Percentiles rank a stretch among this genome's conserved stretches.
These are phyloP conservation scores for Tetracladium marchalianum DNA, from an alignment of 495 filamentous ascomycete genomes.

Conservation along the genomic window DNA sequence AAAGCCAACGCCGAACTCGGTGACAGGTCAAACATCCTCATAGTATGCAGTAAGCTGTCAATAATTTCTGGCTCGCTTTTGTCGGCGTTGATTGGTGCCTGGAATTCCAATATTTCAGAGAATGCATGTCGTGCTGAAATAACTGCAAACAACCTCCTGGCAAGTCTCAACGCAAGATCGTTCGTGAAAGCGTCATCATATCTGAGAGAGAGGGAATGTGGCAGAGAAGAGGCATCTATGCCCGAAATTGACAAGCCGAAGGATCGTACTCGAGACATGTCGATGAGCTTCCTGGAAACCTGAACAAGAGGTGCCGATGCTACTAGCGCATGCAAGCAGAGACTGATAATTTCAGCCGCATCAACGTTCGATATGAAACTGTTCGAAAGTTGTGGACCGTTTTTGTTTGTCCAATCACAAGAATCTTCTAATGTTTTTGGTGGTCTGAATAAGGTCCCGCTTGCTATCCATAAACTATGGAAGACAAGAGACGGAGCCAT, in stretches of 20 bases:
- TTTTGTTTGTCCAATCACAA: slow-evolving; percentile 24
- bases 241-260: slow-evolving; percentile 29
- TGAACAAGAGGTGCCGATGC: slow-evolving; percentile 39
- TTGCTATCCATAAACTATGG: slow-evolving; percentile 66
- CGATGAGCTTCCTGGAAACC: slow-evolving; percentile 30
- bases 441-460: slow-evolving; percentile 57
- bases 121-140: slow-evolving; percentile 37
- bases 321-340: slow-evolving; percentile 43
- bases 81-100: slow-evolving; percentile 6
- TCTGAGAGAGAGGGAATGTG: slow-evolving; percentile 32
- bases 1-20: slow-evolving; percentile 32
- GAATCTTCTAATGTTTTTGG: slow-evolving; percentile 43
- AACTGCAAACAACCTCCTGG: slow-evolving; percentile 38
- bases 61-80: slow-evolving; percentile 33
- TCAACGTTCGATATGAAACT: slow-evolving; percentile 19
- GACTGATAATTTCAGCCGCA: slow-evolving; percentile 38
- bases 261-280: slow-evolving; percentile 43
- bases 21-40: slow-evolving; percentile 34
- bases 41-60: slow-evolving; percentile 34
- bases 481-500: slow-evolving; percentile 48
- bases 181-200: slow-evolving; percentile 47
- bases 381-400: slow-evolving; percentile 27
- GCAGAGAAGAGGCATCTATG: slow-evolving; percentile 18
- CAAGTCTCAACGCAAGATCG: slow-evolving; percentile 38
- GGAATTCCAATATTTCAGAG: slow-evolving; percentile 28